A percentile compares a stretch with the other conserved stretches of the same genome.
Evolutionary conservation across 1,284 basidiomycete species (phyloP).

Genomic region (Termitomyces sp.): DNA sequence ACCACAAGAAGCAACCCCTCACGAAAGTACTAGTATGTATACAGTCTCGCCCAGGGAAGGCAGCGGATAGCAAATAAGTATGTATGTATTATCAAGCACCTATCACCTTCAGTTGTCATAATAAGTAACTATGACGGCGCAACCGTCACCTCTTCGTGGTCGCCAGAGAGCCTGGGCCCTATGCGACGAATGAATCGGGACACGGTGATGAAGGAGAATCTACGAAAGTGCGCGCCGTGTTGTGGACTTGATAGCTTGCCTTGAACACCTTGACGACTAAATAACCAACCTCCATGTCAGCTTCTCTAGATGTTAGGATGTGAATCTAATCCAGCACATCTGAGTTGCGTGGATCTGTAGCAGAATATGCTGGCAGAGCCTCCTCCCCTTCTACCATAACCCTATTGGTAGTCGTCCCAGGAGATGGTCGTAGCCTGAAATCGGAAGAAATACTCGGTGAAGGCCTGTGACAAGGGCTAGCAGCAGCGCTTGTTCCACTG

Average conservation of each 20-base stretch:
- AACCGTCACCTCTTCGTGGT: background rate
- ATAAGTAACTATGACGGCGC: background rate
- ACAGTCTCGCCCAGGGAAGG: too few relatives aligned
- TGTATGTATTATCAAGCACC: too few relatives aligned
- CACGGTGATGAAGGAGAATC: too few relatives aligned
- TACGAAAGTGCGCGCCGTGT: too few relatives aligned
- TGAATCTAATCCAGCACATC: too few relatives aligned
- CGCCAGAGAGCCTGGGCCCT: background rate
- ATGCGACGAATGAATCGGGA: too few relatives aligned
- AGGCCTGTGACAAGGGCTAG: background rate
- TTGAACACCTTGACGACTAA: too few relatives aligned
- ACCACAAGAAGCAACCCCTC: background rate
- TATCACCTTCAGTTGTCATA: background rate
- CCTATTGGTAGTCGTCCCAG: background rate
- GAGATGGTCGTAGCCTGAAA: background rate
- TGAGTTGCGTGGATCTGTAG: background rate
- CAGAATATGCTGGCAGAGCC: slow-evolving; percentile 4
- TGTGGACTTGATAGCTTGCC: too few relatives aligned
- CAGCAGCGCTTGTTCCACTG: background rate
- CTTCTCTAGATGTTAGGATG: too few relatives aligned
- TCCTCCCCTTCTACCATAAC: slow-evolving; percentile 3
- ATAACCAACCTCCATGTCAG: too few relatives aligned
- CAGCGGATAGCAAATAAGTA: too few relatives aligned
- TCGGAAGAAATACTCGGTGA: background rate
- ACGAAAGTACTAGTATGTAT: too few relatives aligned